Conservation (phyloP, 306 rosid species). For the Senna siamea region DNA sequence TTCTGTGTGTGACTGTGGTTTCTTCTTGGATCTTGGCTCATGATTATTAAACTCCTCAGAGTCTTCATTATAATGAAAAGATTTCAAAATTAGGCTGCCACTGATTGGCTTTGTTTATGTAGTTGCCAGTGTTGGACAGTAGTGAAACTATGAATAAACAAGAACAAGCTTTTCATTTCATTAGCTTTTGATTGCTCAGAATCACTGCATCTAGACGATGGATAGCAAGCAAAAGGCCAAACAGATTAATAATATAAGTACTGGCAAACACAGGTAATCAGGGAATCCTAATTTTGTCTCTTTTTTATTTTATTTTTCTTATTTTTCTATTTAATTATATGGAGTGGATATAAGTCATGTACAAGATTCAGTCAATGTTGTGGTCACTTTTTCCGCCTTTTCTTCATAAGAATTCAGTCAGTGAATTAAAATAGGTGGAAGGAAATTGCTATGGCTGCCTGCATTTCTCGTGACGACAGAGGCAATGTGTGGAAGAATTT, state of each 20-base stretch:
- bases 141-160: slow-evolving; percentile 32
- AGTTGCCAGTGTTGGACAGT: slow-evolving; percentile 30
- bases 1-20: slow-evolving; percentile 17
- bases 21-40: slow-evolving; percentile 22
- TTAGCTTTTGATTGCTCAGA: slow-evolving; percentile 38
- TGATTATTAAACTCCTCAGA: not conserved
- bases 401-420: not conserved
- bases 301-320: slow-evolving; percentile 1
- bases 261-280: slow-evolving; percentile 43
- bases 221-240: slow-evolving; percentile 36
- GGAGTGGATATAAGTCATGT: slow-evolving; percentile 23
- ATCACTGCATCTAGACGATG: slow-evolving; percentile 42
- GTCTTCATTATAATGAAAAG: slow-evolving; percentile 11
- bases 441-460: slow-evolving; percentile 4
- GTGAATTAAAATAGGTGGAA: not conserved
- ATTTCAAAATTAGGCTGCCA: slow-evolving; percentile 15
- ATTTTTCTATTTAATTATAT: slow-evolving; percentile 1
- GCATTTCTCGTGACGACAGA: not conserved
- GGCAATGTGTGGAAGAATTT: not conserved
- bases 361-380: slow-evolving; percentile 29
- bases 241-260: slow-evolving; percentile 29
- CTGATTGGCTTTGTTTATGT: not conserved
- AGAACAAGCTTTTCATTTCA: slow-evolving; percentile 23
- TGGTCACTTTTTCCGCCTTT: not conserved
- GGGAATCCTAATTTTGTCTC: slow-evolving; percentile 57